Base-by-base conservation (phyloP, 1,139 yeast species). In the Tardiomyces depauwii region DNA sequence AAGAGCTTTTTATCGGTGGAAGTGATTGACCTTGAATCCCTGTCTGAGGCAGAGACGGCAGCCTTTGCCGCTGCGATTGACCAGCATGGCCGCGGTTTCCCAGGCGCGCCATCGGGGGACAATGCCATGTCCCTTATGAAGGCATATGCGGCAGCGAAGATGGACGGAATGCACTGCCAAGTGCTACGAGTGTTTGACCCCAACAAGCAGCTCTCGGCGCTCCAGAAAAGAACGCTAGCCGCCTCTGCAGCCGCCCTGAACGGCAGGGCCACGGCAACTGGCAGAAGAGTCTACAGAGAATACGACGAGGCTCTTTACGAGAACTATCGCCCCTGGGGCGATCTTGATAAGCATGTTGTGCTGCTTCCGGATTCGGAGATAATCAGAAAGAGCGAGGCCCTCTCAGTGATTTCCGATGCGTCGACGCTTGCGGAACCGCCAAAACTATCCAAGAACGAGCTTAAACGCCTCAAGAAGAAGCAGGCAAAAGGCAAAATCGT, bases 1-100 rank as follows among this genome's bases (percentile, higher is more conserved):
- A 45, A 45, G 58, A 59, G 60, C 1, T 50, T 54, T 18, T 55
- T 68, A 39, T 48, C 51, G 41, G 73, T 69, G 7, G 71, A 70
- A 49, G 63, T 55, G 45, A 56, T 67, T 36, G 67, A 70, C 50
- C 55, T 70, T 18, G 43, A 51, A 9, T 44, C 49, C 14, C 54
- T 69, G 33, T 59, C 62, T 11, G 52, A 50, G 13, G 57, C 58
- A 18, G 71, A 70, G 51, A 57, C 65, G 41, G 55, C 57, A 12
- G 73, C 71, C 2, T 70, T 66, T 61, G 67, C 72, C 7, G 56
- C 57, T 41, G 58, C 70, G 19, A 70, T 70, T 36, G 68, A 68
- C 44, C 55, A 56, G 30, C 67, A 68, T 47, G 56, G 60, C 38
- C 59, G 53, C 41, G 52, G 53, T 42, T 64, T 58, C 48, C 64